A percentile compares a stretch with the other conserved stretches of the same genome.
Conservation (phyloP, 2,329 filamentous ascomycete genomes). For the Fusarium bulbicola region DNA sequence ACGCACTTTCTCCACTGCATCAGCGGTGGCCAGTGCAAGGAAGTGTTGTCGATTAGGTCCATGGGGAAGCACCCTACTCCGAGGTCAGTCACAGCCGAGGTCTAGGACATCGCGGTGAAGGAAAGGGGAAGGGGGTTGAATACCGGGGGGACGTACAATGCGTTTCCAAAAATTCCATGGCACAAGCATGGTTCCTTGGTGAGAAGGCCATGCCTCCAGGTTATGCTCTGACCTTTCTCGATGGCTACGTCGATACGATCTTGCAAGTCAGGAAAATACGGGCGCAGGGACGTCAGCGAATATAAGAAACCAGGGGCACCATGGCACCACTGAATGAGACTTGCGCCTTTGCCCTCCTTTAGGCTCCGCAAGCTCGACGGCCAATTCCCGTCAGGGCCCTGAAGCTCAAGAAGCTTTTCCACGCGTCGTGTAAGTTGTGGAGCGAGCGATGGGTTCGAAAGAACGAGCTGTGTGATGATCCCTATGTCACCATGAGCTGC, state of each 20-base stretch:
- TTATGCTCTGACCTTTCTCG: slow-evolving; percentile 59
- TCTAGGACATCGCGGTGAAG: slow-evolving; percentile 31
- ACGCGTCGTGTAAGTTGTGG: slow-evolving; percentile 62
- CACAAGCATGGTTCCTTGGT: slow-evolving; percentile 73
- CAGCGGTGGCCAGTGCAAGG: slow-evolving; percentile 64
- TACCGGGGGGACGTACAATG: slow-evolving; percentile 56
- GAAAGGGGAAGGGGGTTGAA: slow-evolving; percentile 54
- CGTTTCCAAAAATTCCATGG: slow-evolving; percentile 72
- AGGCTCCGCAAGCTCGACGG: slow-evolving; percentile 59
- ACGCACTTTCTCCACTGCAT: slow-evolving; percentile 60
- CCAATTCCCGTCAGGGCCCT: slow-evolving; percentile 71
- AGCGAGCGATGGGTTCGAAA: slow-evolving; percentile 65
- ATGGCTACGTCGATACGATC: slow-evolving; percentile 64
- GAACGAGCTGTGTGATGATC: slow-evolving; percentile 74
- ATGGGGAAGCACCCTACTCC: slow-evolving; percentile 43
- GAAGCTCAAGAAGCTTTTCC: slow-evolving; percentile 64
- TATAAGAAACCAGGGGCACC: slow-evolving; percentile 71
- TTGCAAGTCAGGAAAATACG: slow-evolving; percentile 64
- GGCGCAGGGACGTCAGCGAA: slow-evolving; percentile 64
- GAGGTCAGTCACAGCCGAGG: slow-evolving; percentile 35
- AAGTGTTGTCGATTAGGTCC: slow-evolving; percentile 60
- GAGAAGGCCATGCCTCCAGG: slow-evolving; percentile 66
- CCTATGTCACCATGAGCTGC: slow-evolving; percentile 74
- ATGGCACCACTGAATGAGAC: slow-evolving; percentile 73
- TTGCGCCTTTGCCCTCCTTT: slow-evolving; percentile 52